Evolutionary conservation across 306 rosid genomes (phyloP).

Genomic region (Pachyrhizus erosus): DNA sequence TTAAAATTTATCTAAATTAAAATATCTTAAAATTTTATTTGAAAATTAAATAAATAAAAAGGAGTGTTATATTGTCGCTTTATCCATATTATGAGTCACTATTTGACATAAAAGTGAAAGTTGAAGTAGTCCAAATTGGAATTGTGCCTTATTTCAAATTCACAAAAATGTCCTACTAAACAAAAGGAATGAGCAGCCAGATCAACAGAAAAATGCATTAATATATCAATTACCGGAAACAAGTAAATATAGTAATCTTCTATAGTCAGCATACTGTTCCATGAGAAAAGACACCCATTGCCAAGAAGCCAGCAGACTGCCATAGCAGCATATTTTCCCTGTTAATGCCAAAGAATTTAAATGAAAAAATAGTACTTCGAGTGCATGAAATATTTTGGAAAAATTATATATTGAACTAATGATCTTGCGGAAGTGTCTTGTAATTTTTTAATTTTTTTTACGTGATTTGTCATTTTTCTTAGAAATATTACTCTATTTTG

Average conservation of each 20-base stretch:
- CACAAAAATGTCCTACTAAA: not conserved
- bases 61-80: no score
- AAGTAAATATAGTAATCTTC: conserved; percentile 73
- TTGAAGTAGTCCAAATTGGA: not conserved
- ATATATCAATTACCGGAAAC: conserved; percentile 73
- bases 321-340: conserved; percentile 75
- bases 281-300: conserved; percentile 81
- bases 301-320: conserved; percentile 89
- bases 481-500: no score
- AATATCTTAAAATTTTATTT: no score
- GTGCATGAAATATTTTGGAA: no score
- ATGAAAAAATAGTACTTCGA: no score
- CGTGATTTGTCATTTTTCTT: no score
- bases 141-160: conserved; percentile 8
- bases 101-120: conserved; percentile 22
- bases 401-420: no score
- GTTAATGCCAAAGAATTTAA: conserved; percentile 11
- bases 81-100: not conserved
- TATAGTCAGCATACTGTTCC: conserved; percentile 96
- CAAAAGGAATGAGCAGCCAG: not conserved
- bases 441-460: no score
- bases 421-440: no score
- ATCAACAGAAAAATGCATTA: conserved; percentile 8
- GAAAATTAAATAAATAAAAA: no score
- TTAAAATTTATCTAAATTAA: no score